phyloP scores from a whole-genome alignment of 345 rosid species.

The Sisymbrium altissimum region DNA sequence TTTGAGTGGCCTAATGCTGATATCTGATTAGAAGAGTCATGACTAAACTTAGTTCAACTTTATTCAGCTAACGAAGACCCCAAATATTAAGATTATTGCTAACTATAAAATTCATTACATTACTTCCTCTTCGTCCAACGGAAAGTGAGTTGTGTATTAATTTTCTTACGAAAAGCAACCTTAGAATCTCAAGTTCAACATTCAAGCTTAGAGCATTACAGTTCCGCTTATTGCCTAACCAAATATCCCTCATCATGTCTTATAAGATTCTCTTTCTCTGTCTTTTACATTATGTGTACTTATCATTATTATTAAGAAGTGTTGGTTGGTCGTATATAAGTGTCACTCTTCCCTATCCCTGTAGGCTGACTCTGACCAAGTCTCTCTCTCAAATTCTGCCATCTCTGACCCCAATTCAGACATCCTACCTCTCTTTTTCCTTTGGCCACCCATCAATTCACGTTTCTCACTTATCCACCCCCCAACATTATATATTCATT shows the following conservation, averaged over 20 bases:
- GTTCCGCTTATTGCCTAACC: background rate
- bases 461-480: constrained; percentile 19
- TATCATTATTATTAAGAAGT: background rate
- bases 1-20: background rate
- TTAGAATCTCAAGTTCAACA: background rate
- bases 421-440: background rate
- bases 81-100: background rate
- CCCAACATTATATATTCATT: background rate
- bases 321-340: constrained; percentile 22
- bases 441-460: constrained; percentile 22
- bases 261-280: background rate
- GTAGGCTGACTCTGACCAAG: background rate
- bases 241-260: background rate
- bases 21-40: background rate
- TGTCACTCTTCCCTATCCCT: constrained; percentile 29
- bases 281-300: background rate
- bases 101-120: background rate
- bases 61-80: background rate
- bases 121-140: background rate
- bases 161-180: background rate
- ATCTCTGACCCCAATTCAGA: constrained; percentile 24
- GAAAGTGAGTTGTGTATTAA: background rate
- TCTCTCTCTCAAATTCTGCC: constrained; percentile 21
- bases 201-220: background rate
- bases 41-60: background rate